A percentile compares a stretch with the other conserved stretches of the same genome.
phyloP scores from a whole-genome alignment of 805 yeast species.

The Blastobotrys peoriensis region DNA sequence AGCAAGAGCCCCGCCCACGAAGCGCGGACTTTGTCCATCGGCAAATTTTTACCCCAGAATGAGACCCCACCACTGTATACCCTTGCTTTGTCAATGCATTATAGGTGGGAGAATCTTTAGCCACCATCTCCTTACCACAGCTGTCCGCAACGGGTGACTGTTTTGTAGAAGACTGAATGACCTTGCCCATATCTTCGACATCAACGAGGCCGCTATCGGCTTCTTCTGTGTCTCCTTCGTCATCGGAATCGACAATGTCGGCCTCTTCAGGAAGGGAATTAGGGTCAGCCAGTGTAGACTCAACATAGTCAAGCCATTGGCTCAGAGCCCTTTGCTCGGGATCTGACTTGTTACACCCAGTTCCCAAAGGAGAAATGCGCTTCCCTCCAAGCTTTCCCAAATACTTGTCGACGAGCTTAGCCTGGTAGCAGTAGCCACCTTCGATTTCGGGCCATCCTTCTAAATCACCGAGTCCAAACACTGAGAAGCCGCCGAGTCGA shows the following conservation, averaged over 20 bases:
- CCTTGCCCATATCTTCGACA: constrained; percentile 80
- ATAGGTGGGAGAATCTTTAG: constrained; percentile 81
- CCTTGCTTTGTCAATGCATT: constrained; percentile 89
- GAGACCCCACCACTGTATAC: constrained; percentile 86
- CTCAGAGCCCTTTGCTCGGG: constrained; percentile 49
- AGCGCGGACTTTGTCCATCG: constrained; percentile 95
- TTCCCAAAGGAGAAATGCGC: constrained; percentile 77
- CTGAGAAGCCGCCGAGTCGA: constrained; percentile 69
- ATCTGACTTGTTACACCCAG: constrained; percentile 65
- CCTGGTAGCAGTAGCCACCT: constrained; percentile 80
- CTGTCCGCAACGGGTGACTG: too few species aligned
- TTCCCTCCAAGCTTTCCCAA: constrained; percentile 81
- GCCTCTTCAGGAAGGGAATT: constrained; percentile 51
- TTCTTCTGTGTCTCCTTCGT: constrained; percentile 35
- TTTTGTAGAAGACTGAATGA: constrained; percentile 35
- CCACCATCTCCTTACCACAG: constrained; percentile 70
- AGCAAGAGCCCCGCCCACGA: constrained; percentile 91
- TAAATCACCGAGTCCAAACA: constrained; percentile 80
- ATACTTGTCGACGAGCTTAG: constrained; percentile 65
- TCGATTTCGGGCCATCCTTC: constrained; percentile 64
- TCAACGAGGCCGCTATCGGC: constrained; percentile 54
- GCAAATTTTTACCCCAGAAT: constrained; percentile 91
- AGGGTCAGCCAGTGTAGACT: constrained; percentile 56
- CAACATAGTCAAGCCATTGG: constrained; percentile 62
- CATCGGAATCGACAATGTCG: constrained; percentile 54